These are phyloP conservation scores for Dryas integrifolia DNA, from an alignment of 331 rosid species.

Conservation along the genomic window DNA sequence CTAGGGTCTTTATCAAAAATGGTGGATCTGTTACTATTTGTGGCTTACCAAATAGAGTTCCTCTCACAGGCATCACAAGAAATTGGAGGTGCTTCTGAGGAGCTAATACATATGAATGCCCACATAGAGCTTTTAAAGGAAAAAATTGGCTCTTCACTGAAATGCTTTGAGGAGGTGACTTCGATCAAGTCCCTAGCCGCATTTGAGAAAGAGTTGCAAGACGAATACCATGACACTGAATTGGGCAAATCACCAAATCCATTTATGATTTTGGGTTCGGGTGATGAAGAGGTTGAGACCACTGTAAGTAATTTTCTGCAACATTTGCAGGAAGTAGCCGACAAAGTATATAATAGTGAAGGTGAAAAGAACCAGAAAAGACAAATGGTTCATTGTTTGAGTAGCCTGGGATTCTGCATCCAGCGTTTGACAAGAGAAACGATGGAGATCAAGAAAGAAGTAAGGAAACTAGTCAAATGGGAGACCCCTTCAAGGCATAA, in stretches of 20 bases:
- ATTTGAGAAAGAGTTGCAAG: slow-evolving; percentile 19
- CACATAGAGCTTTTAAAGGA: slow-evolving; percentile 32
- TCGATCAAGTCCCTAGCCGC: slow-evolving; percentile 19
- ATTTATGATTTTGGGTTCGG: slow-evolving; percentile 23
- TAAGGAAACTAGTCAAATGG: slow-evolving; percentile 48
- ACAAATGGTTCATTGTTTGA: slow-evolving; percentile 47
- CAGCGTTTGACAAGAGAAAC: slow-evolving; percentile 50
- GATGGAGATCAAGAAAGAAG: slow-evolving; percentile 42
- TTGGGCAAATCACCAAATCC: slow-evolving; percentile 34
- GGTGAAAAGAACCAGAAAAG: slow-evolving; percentile 41
- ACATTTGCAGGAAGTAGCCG: slow-evolving; percentile 41
- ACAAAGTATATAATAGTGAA: slow-evolving; percentile 26
- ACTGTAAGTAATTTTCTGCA: slow-evolving; percentile 44
- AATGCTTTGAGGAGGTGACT: slow-evolving; percentile 43
- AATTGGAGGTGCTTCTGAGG: slow-evolving; percentile 22
- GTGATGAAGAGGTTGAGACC: slow-evolving; percentile 37
- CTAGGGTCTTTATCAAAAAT: slow-evolving; percentile 49
- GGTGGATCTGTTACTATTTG: slow-evolving; percentile 50
- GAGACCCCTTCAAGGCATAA: slow-evolving; percentile 50
- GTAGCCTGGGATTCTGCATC: slow-evolving; percentile 65
- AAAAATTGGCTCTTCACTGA: slow-evolving; percentile 33
- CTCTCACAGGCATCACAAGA: slow-evolving; percentile 19
- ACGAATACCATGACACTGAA: slow-evolving; percentile 23
- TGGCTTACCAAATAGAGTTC: slow-evolving; percentile 30
- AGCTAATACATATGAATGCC: slow-evolving; percentile 24